Evolutionary conservation across 148 eudicot species (phyloP).

Genomic region (Spergularia marina): DNA sequence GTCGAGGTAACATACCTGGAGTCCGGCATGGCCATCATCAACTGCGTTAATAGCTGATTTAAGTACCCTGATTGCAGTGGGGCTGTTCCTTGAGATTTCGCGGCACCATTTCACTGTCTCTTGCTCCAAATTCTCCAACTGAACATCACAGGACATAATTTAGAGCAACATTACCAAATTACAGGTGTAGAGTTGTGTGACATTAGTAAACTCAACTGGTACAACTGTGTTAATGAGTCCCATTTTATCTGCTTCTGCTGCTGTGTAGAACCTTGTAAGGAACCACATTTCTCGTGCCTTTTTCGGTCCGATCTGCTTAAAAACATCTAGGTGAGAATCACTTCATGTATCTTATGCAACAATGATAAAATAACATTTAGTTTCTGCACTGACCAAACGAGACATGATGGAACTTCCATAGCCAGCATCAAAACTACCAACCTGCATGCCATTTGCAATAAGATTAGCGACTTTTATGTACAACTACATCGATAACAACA

Average conservation of each 20-base stretch:
- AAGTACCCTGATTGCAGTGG: slow-evolving; percentile 82
- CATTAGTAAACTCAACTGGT: slow-evolving; percentile 53
- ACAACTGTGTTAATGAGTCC: slow-evolving; percentile 95
- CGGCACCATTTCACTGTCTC: slow-evolving; percentile 96
- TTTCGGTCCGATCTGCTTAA: slow-evolving; percentile 79
- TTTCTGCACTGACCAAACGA: slow-evolving; percentile 62
- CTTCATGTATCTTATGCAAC: not conserved
- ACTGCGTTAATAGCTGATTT: slow-evolving; percentile 91
- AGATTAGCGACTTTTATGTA: too few relatives aligned
- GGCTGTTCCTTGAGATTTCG: slow-evolving; percentile 86
- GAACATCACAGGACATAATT: slow-evolving; percentile 1
- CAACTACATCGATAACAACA: too few relatives aligned
- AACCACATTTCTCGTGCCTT: slow-evolving; percentile 98
- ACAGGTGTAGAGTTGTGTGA: not conserved
- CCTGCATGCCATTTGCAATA: slow-evolving; percentile 40
- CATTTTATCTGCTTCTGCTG: slow-evolving; percentile 87
- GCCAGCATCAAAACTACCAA: slow-evolving; percentile 98
- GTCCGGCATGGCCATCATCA: slow-evolving; percentile 98
- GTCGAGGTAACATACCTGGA: slow-evolving; percentile 53
- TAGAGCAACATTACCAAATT: not conserved
- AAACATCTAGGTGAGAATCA: not conserved
- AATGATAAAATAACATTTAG: not conserved
- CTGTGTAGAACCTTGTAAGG: slow-evolving; percentile 75
- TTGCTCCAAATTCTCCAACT: slow-evolving; percentile 80
- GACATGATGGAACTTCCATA: slow-evolving; percentile 95